Base-by-base conservation (phyloP, 495 filamentous ascomycete genomes). In the Neurospora hispaniola region DNA sequence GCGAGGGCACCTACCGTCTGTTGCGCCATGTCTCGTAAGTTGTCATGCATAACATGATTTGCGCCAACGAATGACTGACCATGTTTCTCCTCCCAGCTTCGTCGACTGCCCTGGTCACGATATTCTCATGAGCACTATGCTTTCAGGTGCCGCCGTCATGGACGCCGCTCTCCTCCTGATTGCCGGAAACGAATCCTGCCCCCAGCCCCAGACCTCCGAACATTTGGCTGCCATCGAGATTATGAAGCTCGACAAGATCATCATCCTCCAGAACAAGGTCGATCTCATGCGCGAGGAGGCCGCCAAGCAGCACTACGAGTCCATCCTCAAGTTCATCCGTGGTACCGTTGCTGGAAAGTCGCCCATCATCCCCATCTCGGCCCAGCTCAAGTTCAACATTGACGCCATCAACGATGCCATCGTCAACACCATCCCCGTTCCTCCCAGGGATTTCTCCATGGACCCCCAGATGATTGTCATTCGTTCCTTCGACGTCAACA, bases 41-140 rank as follows among this genome's bases (percentile, higher is more conserved):
- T 70, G 43, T 18, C 23, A 23, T 23, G 23, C 23, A 23, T 23
- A 23, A 23, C 12, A 42, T 35, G 40, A 31, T 10, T 71, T 41
- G 12, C 42, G 38, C 23, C 43, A 12, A 20, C 11, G 68, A 59
- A 16, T 16, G 54, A 39, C 70, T 79, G 41, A 77, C 73, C 43
- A 6, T 14, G 69, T 73, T 12, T 18, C 27, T 4, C 54, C 35
- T 38, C 35, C 75, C 75, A 94, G 90, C 18, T 99, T 99, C 82
- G 96, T 99, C 72, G 96, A 99, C 83, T 99, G 96, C 88, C 96
- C 96, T 43, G 96, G 96, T 83, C 96, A 99, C 91, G 96, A 99
- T 84, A 99, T 99, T 93, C 94, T 99, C 79, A 99, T 99, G 96
- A 97, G 94, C 83, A 99, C 96, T 73, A 99, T 98, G 96, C 90